phyloP scores from a whole-genome alignment of 1,284 basidiomycete genomes.

The Irpex rosettiformis region DNA sequence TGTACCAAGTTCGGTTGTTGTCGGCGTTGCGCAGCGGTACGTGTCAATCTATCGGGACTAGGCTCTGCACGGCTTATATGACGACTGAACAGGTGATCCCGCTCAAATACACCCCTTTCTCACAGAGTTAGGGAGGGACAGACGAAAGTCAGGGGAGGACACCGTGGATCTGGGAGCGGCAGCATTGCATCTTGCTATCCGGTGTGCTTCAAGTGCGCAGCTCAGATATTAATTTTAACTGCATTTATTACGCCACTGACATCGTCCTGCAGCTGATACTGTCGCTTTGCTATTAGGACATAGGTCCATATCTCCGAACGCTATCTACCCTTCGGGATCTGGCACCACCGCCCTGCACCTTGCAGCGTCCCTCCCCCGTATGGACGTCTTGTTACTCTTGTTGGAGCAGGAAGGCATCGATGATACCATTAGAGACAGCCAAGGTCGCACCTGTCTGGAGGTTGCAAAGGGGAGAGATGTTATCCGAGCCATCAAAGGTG shows the following conservation, averaged over 20 bases:
- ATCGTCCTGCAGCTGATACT: conserved; percentile 48
- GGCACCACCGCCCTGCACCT: conserved; percentile 86
- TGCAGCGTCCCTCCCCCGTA: conserved; percentile 77
- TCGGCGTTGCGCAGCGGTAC: conserved; percentile 70
- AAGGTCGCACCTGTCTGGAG: conserved; percentile 73
- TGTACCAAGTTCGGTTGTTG: conserved; percentile 78
- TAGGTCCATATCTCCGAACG: conserved; percentile 75
- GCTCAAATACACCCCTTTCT: conserved; percentile 81
- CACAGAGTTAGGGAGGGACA: conserved; percentile 68
- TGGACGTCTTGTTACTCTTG: conserved; percentile 73
- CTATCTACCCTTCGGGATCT: conserved; percentile 63
- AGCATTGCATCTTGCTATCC: conserved; percentile 82
- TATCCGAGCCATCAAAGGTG: conserved; percentile 75
- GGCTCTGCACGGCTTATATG: neutral
- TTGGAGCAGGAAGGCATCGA: conserved; percentile 79
- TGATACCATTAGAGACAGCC: conserved; percentile 72
- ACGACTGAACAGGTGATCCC: conserved; percentile 54
- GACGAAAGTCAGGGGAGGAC: conserved; percentile 41
- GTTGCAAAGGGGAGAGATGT: conserved; percentile 73
- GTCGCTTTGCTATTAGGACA: conserved; percentile 70
- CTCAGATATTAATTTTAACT: conserved; percentile 2
- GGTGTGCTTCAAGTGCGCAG: conserved; percentile 75
- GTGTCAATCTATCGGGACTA: conserved; percentile 7
- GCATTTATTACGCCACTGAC: conserved; percentile 1
- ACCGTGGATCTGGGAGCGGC: conserved; percentile 63